Base-by-base conservation (phyloP, 441 rosid genomes). In the Theobroma grandiflorum region DNA sequence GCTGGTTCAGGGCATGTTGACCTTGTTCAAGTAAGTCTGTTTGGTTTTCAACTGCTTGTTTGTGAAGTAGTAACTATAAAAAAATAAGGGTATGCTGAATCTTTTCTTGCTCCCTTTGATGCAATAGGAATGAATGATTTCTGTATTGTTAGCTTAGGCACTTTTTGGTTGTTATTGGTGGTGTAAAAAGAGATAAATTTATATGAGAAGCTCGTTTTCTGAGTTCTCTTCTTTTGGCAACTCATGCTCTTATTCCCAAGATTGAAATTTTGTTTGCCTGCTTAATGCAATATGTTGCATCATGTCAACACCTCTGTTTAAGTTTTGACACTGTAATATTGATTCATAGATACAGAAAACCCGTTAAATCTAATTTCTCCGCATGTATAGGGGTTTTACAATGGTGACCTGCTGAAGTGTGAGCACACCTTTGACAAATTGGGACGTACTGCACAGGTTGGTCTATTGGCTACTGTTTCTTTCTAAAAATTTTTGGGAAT, bases 401-500 rank as follows among this genome's bases (percentile, higher is more conserved):
- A 85, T 72, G 98, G 99, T 6, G 99, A 96, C 85, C 83, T 96
- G 72, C 50, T 77, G 65, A 88, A 91, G 45, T 96, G 99, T 82
- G 99, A 96, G 87, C 53, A 9, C 35, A 96, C 86, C 87, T 90
- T 91, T 80, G 99, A 96, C 84, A 89, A 95, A 88, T 86, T 88
- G 94, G 98, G 98, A 78, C 92, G 98, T 45, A 93, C 99, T 63
- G 88, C 99, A 69, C 93, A 93, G 97, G 99, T 95, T 72, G 66
- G 85, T 84, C 78, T 47, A 6, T 18, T 78, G 74, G 62, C 20
- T 75, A 50, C 52, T 77, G 8, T 26, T 18, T 22, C 40, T 86
- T 67, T 63, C 67, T 65, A 58, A 47, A 43, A 77, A 1, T 55
- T 65, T 74, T 33, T 70, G 69, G 12, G 76, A 76, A 50, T 71